A percentile compares a stretch with the other conserved stretches of the same genome.
phyloP scores from a whole-genome alignment of 306 rosid genomes.

The Inga leiocalycina region DNA sequence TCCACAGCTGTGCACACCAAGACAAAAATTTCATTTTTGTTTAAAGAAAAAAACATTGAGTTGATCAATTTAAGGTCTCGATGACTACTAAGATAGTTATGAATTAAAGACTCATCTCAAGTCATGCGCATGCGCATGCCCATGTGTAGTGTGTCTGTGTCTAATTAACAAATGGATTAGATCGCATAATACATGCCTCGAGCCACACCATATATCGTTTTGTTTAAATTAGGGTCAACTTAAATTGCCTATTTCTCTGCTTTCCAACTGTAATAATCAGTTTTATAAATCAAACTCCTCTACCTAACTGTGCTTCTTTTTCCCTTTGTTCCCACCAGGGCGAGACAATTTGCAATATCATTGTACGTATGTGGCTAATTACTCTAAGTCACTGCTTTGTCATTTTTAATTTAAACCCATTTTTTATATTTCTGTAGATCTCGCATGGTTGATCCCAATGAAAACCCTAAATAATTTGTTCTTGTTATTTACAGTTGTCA shows the following conservation, averaged over 20 bases:
- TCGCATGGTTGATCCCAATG: no score
- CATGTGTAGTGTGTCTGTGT: not conserved
- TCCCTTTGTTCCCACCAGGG: constrained; percentile 36
- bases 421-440: not conserved
- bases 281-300: constrained; percentile 36
- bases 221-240: constrained; percentile 26
- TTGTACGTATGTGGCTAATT: constrained; percentile 55
- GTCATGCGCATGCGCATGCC: constrained; percentile 29
- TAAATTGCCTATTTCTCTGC: constrained; percentile 27
- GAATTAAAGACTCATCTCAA: not conserved
- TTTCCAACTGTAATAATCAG: constrained; percentile 44
- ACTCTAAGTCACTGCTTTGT: not conserved
- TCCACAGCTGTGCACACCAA: constrained; percentile 3
- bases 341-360: constrained; percentile 49
- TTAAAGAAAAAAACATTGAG: not conserved
- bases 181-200: constrained; percentile 51
- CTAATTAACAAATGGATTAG: constrained; percentile 29
- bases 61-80: constrained; percentile 61
- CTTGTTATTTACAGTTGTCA: no score
- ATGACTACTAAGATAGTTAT: constrained; percentile 30
- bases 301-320: constrained; percentile 27
- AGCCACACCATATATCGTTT: constrained; percentile 52
- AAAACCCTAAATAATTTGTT: no score
- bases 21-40: not conserved
- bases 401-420: constrained; percentile 19